Percentiles rank a stretch among this genome's conserved stretches.
phyloP scores from a whole-genome alignment of 2,329 filamentous ascomycete genomes.

The Neophaeococcomyces mojaviensis region DNA sequence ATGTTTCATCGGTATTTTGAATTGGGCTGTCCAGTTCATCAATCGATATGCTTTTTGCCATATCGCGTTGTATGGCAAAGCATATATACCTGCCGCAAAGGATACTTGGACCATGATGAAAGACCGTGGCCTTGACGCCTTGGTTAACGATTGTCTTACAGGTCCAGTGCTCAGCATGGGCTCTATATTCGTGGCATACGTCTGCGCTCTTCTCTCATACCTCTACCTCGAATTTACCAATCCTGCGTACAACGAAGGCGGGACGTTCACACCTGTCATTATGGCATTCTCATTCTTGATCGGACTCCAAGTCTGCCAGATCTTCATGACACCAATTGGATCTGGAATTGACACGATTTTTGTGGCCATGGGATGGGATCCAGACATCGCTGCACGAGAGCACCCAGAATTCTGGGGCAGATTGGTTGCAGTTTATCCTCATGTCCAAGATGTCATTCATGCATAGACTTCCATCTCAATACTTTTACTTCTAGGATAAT shows the following conservation, averaged over 20 bases:
- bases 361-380: conserved; percentile 64
- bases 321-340: conserved; percentile 80
- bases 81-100: conserved; percentile 79
- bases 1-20: conserved; percentile 67
- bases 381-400: conserved; percentile 63
- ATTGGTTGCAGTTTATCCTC: conserved; percentile 75
- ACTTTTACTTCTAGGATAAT: not conserved
- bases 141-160: conserved; percentile 82
- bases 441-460: conserved; percentile 54
- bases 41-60: conserved; percentile 91
- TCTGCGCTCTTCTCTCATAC: conserved; percentile 73
- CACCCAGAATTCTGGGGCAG: conserved; percentile 74
- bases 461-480: conserved; percentile 30
- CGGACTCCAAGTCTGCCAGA: conserved; percentile 78
- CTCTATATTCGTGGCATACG: conserved; percentile 73
- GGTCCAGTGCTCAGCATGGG: conserved; percentile 67
- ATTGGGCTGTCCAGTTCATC: conserved; percentile 82
- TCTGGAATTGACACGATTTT: conserved; percentile 91
- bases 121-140: conserved; percentile 79
- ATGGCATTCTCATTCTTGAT: conserved; percentile 84
- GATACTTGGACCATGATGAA: conserved; percentile 89
- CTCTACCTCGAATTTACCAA: conserved; percentile 77
- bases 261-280: conserved; percentile 64
- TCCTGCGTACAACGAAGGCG: conserved; percentile 67
- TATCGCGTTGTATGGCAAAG: conserved; percentile 85